These are phyloP conservation scores for Mycena sp. DNA, from an alignment of 1,284 basidiomycete species.

Conservation along the genomic window DNA sequence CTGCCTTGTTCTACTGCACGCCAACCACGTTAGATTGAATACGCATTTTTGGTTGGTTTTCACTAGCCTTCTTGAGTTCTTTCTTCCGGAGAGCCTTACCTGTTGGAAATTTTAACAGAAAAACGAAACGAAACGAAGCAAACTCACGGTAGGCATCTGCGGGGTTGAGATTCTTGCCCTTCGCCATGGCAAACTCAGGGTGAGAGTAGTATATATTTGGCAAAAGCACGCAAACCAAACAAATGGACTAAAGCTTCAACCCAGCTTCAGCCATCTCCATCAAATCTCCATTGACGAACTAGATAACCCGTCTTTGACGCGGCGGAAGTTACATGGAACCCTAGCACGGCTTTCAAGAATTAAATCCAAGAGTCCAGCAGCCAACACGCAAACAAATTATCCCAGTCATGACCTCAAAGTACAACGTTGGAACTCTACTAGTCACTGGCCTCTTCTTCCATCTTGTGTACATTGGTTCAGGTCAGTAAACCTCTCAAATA, in stretches of 20 bases:
- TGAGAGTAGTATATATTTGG: not conserved
- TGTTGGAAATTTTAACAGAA: constrained; percentile 40
- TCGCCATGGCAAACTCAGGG: constrained; percentile 67
- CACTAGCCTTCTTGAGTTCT: constrained; percentile 87
- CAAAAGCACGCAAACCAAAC: not conserved
- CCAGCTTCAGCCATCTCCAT: not conserved
- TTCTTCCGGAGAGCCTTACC: constrained; percentile 90
- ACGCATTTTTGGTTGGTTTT: constrained; percentile 7
- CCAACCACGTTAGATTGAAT: constrained; percentile 9
- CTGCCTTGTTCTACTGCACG: constrained; percentile 86
- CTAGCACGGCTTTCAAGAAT: too few relatives aligned
- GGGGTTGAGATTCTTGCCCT: constrained; percentile 84
- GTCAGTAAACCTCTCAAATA: constrained; percentile 3
- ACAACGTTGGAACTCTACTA: constrained; percentile 58
- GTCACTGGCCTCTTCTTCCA: constrained; percentile 79
- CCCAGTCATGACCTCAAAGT: constrained; percentile 32
- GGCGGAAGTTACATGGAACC: too few relatives aligned
- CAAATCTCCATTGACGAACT: too few relatives aligned
- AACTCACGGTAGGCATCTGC: constrained; percentile 82
- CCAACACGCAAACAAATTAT: too few relatives aligned
- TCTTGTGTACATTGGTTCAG: constrained; percentile 67
- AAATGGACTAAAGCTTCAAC: not conserved
- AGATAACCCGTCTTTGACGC: too few relatives aligned
- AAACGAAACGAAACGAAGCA: constrained; percentile 6
- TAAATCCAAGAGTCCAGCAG: too few relatives aligned